phyloP scores from a whole-genome alignment of 768 basidiomycete genomes.

The Termitomyces heimii region DNA sequence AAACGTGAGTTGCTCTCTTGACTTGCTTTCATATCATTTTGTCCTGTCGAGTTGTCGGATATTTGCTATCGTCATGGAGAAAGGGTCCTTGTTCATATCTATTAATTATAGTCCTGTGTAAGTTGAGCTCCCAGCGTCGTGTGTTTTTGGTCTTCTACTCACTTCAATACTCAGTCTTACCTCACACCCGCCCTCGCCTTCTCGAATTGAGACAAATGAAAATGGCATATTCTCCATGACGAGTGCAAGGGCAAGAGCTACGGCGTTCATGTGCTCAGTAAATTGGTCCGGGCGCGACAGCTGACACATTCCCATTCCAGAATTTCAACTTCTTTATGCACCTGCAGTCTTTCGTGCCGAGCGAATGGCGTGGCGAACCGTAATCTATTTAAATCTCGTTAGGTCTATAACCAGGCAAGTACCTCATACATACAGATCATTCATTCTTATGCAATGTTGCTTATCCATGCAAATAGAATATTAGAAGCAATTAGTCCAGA shows the following conservation, averaged over 20 bases:
- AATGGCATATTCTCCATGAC: background rate
- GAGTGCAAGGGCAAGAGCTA: background rate
- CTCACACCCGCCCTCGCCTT: conserved; percentile 8
- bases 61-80: background rate
- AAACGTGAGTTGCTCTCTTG: conserved; percentile 60
- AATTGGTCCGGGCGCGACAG: background rate
- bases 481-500: conserved; percentile 71
- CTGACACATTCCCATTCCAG: conserved; percentile 30
- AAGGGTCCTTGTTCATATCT: background rate
- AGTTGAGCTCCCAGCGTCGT: conserved; percentile 7
- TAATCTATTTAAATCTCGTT: conserved; percentile 85
- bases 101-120: conserved; percentile 5
- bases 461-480: conserved; percentile 39
- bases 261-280: background rate
- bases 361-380: conserved; percentile 80
- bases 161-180: conserved; percentile 11
- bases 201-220: background rate
- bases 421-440: conserved; percentile 6
- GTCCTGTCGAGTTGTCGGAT: background rate
- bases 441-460: conserved; percentile 12
- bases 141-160: conserved; percentile 8
- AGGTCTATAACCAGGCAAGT: conserved; percentile 70
- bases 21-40: background rate
- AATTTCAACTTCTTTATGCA: conserved; percentile 79
- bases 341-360: conserved; percentile 74